Evolutionary conservation across 1,284 basidiomycete genomes (phyloP).

Genomic region (Limonomyces culmigenus): DNA sequence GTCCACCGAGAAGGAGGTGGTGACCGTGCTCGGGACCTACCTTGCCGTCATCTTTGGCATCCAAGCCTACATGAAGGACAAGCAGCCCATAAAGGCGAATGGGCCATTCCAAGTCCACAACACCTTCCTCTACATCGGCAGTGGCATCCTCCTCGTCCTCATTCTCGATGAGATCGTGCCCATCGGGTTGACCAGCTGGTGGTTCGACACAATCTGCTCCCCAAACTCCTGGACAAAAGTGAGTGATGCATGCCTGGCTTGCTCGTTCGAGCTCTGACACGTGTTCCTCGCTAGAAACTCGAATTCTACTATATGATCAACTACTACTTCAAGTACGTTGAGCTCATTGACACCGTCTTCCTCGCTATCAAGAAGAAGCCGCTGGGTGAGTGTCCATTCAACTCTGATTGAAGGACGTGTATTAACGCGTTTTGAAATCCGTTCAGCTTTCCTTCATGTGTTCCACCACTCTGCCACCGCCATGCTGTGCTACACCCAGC

Average conservation of each 20-base stretch:
- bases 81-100: constrained; percentile 64
- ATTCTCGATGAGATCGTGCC: constrained; percentile 87
- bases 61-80: constrained; percentile 72
- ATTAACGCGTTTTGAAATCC: constrained; percentile 5
- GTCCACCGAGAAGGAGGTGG: constrained; percentile 63
- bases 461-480: constrained; percentile 99
- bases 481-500: constrained; percentile 83
- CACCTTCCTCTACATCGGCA: constrained; percentile 71
- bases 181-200: constrained; percentile 50
- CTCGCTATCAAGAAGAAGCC: constrained; percentile 98
- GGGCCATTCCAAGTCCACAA: constrained; percentile 89
- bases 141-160: constrained; percentile 63
- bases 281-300: constrained; percentile 43
- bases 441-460: constrained; percentile 84
- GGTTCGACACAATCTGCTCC: constrained; percentile 71
- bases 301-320: constrained; percentile 97
- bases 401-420: constrained; percentile 1
- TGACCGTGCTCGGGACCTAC: constrained; percentile 60
- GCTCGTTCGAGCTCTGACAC: neutral
- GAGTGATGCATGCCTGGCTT: constrained; percentile 16
- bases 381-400: constrained; percentile 39
- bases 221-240: constrained; percentile 73
- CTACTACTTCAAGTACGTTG: constrained; percentile 93
- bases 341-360: constrained; percentile 92
- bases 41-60: constrained; percentile 82